A percentile compares a stretch with the other conserved stretches of the same genome.
These are phyloP conservation scores for Neofusicoccum laricinum DNA, from an alignment of 2,329 filamentous ascomycete species.

Conservation along the genomic window DNA sequence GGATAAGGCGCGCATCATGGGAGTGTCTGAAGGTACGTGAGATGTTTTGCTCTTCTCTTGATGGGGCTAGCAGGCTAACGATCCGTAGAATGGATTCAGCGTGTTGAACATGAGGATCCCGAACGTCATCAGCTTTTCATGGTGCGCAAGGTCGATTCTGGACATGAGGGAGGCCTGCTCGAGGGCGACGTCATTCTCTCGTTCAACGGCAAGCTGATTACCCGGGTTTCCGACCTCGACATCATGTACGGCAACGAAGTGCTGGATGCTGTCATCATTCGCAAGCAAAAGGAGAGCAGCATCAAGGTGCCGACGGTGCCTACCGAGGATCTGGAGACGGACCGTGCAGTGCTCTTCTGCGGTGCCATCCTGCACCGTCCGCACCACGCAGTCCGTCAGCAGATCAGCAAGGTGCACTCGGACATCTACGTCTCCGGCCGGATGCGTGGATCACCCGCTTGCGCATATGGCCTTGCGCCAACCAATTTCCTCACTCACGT, in stretches of 20 bases:
- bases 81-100: constrained; percentile 74
- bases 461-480: constrained; percentile 87
- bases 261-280: constrained; percentile 81
- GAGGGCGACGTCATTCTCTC: constrained; percentile 93
- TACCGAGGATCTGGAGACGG: constrained; percentile 87
- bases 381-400: constrained; percentile 93
- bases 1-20: constrained; percentile 96
- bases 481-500: constrained; percentile 98
- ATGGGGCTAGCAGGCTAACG: constrained; percentile 2
- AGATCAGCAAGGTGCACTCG: constrained; percentile 93
- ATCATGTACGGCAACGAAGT: constrained; percentile 89
- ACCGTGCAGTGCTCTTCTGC: constrained; percentile 90
- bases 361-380: constrained; percentile 90
- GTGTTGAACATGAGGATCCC: constrained; percentile 83
- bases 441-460: constrained; percentile 71
- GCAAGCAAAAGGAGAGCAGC: constrained; percentile 74
- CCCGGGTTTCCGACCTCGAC: constrained; percentile 87
- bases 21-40: constrained; percentile 68
- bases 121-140: constrained; percentile 97
- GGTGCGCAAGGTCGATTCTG: constrained; percentile 83
- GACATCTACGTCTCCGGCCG: constrained; percentile 94
- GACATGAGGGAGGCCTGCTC: constrained; percentile 62
- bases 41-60: neutral
- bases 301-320: constrained; percentile 81
- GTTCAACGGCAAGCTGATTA: constrained; percentile 88